Percentiles rank a stretch among this genome's conserved stretches.
Conservation (phyloP, 2,329 filamentous ascomycete genomes). For the Fusarium sp. region DNA sequence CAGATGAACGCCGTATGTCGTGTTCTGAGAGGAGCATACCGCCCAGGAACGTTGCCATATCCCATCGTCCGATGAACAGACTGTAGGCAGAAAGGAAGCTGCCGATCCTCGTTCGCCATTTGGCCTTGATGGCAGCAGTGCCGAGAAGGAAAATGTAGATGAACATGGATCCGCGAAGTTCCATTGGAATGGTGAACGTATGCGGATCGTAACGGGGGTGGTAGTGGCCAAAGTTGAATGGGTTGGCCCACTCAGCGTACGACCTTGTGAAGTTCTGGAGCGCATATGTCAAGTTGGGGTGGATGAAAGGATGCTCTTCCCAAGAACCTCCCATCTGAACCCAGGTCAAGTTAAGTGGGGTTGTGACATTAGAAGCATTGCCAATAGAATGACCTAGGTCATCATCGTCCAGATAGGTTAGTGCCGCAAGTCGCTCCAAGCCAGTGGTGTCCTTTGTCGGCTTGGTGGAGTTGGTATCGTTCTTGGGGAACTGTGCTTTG, state of each 20-base stretch:
- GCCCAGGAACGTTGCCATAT: slow-evolving; percentile 59
- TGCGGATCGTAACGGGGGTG: slow-evolving; percentile 60
- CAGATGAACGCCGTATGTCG: slow-evolving; percentile 52
- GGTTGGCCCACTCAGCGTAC: slow-evolving; percentile 60
- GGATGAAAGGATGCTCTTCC: slow-evolving; percentile 60
- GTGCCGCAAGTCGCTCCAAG: slow-evolving; percentile 14
- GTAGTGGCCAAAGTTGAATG: slow-evolving; percentile 58
- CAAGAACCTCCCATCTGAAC: slow-evolving; percentile 59
- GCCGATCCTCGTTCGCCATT: slow-evolving; percentile 53
- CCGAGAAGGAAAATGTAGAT: slow-evolving; percentile 59
- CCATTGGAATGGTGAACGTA: slow-evolving; percentile 61
- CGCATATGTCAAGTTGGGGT: slow-evolving; percentile 57
- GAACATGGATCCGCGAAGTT: slow-evolving; percentile 59
- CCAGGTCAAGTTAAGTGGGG: slow-evolving; percentile 53
- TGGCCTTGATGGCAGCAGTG: slow-evolving; percentile 55
- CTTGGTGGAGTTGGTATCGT: slow-evolving; percentile 32
- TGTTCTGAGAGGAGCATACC: slow-evolving; percentile 57
- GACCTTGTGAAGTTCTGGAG: slow-evolving; percentile 57
- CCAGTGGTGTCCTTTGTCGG: background rate
- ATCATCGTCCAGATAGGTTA: slow-evolving; percentile 16
- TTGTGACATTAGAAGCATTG: slow-evolving; percentile 50
- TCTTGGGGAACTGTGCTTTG: slow-evolving; percentile 34
- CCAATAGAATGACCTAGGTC: slow-evolving; percentile 11
- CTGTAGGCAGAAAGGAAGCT: slow-evolving; percentile 54
- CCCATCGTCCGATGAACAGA: slow-evolving; percentile 56